These are phyloP conservation scores for Oryza longistaminata DNA, from an alignment of 176 grass and related monocot genomes.

Conservation along the genomic window DNA sequence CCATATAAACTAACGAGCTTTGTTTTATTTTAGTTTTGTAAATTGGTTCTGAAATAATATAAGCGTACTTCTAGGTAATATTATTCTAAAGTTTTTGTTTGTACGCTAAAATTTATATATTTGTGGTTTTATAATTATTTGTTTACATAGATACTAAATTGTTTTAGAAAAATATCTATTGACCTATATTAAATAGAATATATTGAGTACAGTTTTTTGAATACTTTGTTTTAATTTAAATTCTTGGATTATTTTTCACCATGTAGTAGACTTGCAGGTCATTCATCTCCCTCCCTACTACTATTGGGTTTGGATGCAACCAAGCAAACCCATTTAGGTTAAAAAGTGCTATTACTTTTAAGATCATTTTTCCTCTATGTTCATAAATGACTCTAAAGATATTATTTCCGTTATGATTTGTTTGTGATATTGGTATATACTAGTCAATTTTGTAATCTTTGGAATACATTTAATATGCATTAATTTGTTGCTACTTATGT, in stretches of 20 bases:
- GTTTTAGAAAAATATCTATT: too few relatives aligned
- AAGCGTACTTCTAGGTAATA: neutral
- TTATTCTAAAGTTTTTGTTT: neutral
- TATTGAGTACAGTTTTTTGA: neutral
- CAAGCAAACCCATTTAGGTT: neutral
- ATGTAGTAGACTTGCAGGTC: neutral
- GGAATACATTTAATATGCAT: slow-evolving; percentile 11
- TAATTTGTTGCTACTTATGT: neutral
- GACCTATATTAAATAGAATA: neutral
- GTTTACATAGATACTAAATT: too few relatives aligned
- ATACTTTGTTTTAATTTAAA: neutral
- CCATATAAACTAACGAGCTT: too few relatives aligned
- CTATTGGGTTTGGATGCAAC: neutral
- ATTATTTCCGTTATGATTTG: neutral
- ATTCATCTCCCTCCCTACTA: neutral
- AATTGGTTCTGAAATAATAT: neutral
- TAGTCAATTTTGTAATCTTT: neutral
- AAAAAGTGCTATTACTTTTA: neutral
- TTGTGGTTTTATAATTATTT: too few relatives aligned
- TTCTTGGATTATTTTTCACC: neutral
- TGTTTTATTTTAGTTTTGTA: too few relatives aligned
- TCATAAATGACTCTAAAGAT: neutral
- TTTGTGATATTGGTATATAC: neutral
- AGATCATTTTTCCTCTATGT: neutral
- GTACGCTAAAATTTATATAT: neutral